Evolutionary conservation across 1,139 yeast species (phyloP), one percentile per base, ranked within the genome.

Genomic region (Petasospora rhodanensis): DNA sequence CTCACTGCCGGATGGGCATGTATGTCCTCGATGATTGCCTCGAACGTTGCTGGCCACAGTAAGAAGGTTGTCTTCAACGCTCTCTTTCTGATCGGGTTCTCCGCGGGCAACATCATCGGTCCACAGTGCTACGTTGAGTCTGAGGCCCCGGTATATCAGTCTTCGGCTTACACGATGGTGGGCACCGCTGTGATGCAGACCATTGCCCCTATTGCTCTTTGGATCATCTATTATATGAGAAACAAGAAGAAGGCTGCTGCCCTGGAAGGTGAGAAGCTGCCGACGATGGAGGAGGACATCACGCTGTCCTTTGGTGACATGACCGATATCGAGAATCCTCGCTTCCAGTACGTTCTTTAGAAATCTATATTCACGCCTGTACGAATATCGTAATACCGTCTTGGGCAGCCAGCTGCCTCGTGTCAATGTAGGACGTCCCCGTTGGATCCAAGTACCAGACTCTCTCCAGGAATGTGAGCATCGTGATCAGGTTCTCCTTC

Each of bases 281-380:
- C 49, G 26, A 31, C 27, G 20, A 21, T 31, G 25, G 21, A 28
- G 7, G 34, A 30, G n/a, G 36, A 36, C 7, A 22, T 29, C 7
- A 21, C 19, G 9, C 15, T 34, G 9, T 34, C 38, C 40, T 72
- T 72, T 47, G 76, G 75, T 35, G 86, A 79, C 51, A 58, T 77
- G 49, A 79, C 86, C 3, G 86, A 79, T 49, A 62, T 59, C 36
- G 76, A 79, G 52, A 79, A 35, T 28, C 38, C 38, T 9, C 14
- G 28, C 25, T 35, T 35, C 30, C 31, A 28, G 26, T 35, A 35
- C 26, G 28, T 26, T 20, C 14, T 29, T 6, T 34, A n/a, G 33
- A 34, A 10, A 7, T 14, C 16, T 14, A 14, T 14, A 14, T 14
- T 14, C 14, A 21, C 12, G 11, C 23, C 7, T 21, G 23, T 12